phyloP scores from a whole-genome alignment of 1,139 yeast genomes.

The Scheffersomyces lignicola region DNA sequence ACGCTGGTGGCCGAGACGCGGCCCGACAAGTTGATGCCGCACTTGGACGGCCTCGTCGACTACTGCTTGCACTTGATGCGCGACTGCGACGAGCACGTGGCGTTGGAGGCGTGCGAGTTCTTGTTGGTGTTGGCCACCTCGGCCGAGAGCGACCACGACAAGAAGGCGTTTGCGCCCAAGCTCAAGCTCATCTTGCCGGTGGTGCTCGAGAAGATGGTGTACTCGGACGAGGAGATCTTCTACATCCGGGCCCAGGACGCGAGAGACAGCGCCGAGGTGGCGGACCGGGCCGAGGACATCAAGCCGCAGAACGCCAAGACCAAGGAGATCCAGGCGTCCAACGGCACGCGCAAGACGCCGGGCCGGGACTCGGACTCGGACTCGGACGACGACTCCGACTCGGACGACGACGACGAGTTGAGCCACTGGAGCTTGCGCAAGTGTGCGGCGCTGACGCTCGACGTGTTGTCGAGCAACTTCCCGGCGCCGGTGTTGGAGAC shows the following conservation, averaged over 20 bases:
- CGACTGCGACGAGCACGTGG: constrained; percentile 64
- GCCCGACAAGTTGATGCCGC: constrained; percentile 80
- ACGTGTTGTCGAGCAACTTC: constrained; percentile 66
- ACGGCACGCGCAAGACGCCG: constrained; percentile 7
- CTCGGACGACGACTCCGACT: constrained; percentile 62
- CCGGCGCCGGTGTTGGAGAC: constrained; percentile 69
- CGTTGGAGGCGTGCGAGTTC: constrained; percentile 92
- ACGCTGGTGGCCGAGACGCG: constrained; percentile 70
- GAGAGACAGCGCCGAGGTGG: constrained; percentile 63
- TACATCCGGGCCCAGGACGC: constrained; percentile 70
- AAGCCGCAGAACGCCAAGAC: constrained; percentile 73
- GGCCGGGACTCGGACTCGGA: constrained; percentile 35
- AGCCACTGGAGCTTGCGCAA: constrained; percentile 90
- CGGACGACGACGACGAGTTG: constrained; percentile 58
- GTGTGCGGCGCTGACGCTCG: constrained; percentile 92
- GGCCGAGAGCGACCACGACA: constrained; percentile 47
- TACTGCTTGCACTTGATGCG: constrained; percentile 82
- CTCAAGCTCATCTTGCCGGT: constrained; percentile 70
- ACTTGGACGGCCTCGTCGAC: constrained; percentile 79
- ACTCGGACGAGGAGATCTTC: constrained; percentile 77
- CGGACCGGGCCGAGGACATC: constrained; percentile 85
- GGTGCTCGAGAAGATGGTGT: constrained; percentile 80
- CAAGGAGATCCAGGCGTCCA: constrained; percentile 54
- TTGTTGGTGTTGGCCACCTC: constrained; percentile 71
- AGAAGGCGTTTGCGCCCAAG: constrained; percentile 52